Base-by-base conservation (phyloP, 768 basidiomycete genomes). In the Suillus americanus region DNA sequence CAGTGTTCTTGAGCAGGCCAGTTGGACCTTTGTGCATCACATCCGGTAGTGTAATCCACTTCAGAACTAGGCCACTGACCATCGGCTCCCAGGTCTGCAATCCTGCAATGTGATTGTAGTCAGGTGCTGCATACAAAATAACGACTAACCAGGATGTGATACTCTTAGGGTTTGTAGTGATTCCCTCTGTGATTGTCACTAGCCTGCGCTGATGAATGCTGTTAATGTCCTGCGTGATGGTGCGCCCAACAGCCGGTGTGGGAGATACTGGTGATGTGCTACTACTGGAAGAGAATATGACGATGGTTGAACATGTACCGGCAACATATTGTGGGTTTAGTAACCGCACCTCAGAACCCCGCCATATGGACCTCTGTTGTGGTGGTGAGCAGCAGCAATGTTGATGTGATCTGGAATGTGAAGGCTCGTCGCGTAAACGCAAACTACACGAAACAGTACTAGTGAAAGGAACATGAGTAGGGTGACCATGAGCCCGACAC, bases 1-100 rank as follows among this genome's bases (percentile, higher is more conserved):
- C 86, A 89, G 67, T 90, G 88, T 2, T 65, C 72, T 71, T 86
- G 80, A 16, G 88, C 88, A 13, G 88, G 88, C 89, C 89, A 90
- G 66, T 89, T 90, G 5, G 89, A 88, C 20, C 85, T 79, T 62
- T 81, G 82, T 7, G 87, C 89, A 45, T 73, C 69, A 64, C 89
- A 90, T 9, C 89, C 89, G 23, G 85, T 79, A 0, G 85, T 82
- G 68, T 89, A 89, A 68, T 90, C 81, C 18, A 91, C 79, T 62
- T 81, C 76, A 3, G 76, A 72, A 69, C 85, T 82, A 3, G 85
- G 84, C 86, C 86, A 87, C 70, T 82, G 82, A 5, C 83, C 84
- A 70, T 78, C 73, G 13, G 76, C 23, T 16, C 79, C 79, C 18
- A 87, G 80, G 35, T 82, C 80, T 35, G 78, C 72, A 33, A 86